These are phyloP conservation scores for Nepenthes mirabilis DNA, from an alignment of 148 eudicot species.

Conservation along the genomic window DNA sequence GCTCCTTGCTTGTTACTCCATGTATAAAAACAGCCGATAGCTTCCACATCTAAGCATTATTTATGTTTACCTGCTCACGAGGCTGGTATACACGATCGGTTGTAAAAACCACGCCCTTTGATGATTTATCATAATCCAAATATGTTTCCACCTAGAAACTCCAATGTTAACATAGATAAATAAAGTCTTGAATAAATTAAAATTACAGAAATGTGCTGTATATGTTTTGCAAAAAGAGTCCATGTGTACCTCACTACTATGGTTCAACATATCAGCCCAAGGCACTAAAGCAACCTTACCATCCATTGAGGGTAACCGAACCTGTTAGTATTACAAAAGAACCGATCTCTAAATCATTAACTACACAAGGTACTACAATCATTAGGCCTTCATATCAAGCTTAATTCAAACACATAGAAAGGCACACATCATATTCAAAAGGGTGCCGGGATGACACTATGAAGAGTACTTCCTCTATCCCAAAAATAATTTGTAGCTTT, in stretches of 20 bases:
- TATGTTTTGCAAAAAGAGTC: background rate
- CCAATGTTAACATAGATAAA: conserved; percentile 4
- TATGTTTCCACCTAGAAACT: conserved; percentile 63
- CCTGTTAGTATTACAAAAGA: conserved; percentile 30
- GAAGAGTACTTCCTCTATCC: too few species aligned
- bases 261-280: conserved; percentile 99
- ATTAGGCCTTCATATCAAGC: too few species aligned
- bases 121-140: conserved; percentile 86
- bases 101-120: conserved; percentile 78
- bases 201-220: background rate
- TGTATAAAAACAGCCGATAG: too few species aligned
- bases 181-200: conserved; percentile 5
- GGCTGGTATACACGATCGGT: conserved; percentile 89
- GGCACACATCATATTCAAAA: too few species aligned
- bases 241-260: conserved; percentile 62
- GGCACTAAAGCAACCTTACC: conserved; percentile 94
- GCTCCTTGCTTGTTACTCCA: too few species aligned
- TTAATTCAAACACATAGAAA: too few species aligned
- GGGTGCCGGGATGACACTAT: too few species aligned
- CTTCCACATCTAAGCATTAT: too few species aligned
- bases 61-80: conserved; percentile 91
- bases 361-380: conserved; percentile 1
- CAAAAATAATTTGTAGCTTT: too few species aligned
- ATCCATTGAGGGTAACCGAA: conserved; percentile 89
- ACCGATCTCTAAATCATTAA: background rate